These are phyloP conservation scores for Xylariaceae sp. DNA, from an alignment of 2,329 filamentous ascomycete species.

Conservation along the genomic window DNA sequence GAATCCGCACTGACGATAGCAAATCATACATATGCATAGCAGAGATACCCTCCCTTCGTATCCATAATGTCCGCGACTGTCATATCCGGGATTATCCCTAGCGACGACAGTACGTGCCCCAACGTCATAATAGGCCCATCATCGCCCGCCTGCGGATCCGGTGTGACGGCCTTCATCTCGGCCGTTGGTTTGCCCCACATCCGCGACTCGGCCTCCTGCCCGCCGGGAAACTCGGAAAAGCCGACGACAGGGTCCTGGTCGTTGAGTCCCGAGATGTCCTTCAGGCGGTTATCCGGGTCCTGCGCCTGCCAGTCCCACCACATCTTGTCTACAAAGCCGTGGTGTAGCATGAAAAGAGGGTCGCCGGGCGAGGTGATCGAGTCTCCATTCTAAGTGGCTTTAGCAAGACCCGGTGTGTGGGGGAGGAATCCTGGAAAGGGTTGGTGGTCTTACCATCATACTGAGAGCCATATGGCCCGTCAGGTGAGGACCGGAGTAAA, in stretches of 20 bases:
- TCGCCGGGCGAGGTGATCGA: slow-evolving; percentile 1
- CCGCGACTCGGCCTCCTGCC: not conserved
- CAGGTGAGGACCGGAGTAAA: not conserved
- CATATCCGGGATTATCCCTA: not conserved
- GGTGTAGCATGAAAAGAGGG: slow-evolving; percentile 1
- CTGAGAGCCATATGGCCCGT: not conserved
- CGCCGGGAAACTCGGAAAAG: slow-evolving; percentile 1
- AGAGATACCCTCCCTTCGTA: not conserved
- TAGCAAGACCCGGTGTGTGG: not conserved
- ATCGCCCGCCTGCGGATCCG: not conserved
- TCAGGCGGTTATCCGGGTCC: not conserved
- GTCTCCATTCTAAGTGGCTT: not conserved
- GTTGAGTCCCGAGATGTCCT: slow-evolving; percentile 2
- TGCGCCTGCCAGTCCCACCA: slow-evolving; percentile 2
- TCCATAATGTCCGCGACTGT: not conserved
- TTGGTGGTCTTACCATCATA: not conserved
- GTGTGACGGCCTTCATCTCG: not conserved
- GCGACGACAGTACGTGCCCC: not conserved
- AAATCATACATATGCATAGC: no score
- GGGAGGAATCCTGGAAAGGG: not conserved
- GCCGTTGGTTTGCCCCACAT: not conserved
- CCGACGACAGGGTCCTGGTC: slow-evolving; percentile 1
- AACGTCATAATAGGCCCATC: not conserved
- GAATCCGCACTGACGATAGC: no score
- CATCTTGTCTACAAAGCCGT: slow-evolving; percentile 2